Evolutionary conservation across 192 early-diverging fungal species (phyloP).

Genomic region (Funneliformis geosporum): DNA sequence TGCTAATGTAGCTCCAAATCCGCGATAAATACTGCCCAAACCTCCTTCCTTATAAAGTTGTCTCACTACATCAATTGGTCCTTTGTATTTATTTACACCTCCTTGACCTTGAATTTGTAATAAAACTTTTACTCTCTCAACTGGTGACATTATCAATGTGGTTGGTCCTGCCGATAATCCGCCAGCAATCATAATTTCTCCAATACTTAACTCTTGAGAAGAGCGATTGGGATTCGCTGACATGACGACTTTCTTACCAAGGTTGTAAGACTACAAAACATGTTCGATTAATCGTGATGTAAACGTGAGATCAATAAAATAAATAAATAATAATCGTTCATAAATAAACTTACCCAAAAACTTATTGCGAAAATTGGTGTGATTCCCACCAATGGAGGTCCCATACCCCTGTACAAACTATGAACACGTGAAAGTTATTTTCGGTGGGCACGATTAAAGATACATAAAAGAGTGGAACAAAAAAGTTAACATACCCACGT

Average conservation of each 20-base stretch:
- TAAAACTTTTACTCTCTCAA: constrained; percentile 94
- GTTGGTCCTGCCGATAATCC: constrained; percentile 95
- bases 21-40: constrained; percentile 84
- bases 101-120: constrained; percentile 81
- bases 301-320: neutral
- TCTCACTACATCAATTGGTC: constrained; percentile 84
- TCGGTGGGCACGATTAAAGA: neutral
- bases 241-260: constrained; percentile 74
- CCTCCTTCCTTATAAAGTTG: constrained; percentile 89
- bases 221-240: constrained; percentile 57
- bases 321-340: constrained; percentile 19
- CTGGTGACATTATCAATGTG: constrained; percentile 91
- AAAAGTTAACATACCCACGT: constrained; percentile 50
- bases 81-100: constrained; percentile 76
- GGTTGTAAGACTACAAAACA: constrained; percentile 59
- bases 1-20: constrained; percentile 90
- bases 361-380: constrained; percentile 96
- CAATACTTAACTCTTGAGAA: constrained; percentile 60
- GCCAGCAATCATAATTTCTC: constrained; percentile 87
- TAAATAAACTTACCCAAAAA: constrained; percentile 80
- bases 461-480: neutral
- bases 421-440: neutral
- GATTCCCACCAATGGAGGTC: constrained; percentile 87
- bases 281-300: neutral
- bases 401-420: constrained; percentile 91